These are phyloP conservation scores for Globisporangium lucens DNA, from an alignment of 352 stramenopile species.

Conservation along the genomic window DNA sequence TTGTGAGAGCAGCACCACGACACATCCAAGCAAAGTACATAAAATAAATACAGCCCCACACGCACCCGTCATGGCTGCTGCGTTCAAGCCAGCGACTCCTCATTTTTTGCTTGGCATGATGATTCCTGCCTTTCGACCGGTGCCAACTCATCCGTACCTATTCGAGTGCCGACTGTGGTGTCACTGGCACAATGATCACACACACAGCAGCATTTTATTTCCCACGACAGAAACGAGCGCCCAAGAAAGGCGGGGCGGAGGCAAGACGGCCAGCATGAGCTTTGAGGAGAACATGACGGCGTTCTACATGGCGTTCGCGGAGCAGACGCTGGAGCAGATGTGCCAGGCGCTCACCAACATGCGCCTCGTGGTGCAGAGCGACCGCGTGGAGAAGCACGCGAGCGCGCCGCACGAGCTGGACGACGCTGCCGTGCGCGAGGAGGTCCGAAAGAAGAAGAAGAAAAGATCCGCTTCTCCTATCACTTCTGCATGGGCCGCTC, in stretches of 20 bases:
- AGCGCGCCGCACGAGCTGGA: conserved; percentile 16
- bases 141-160: not conserved
- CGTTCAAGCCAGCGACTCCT: not conserved
- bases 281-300: conserved; percentile 79
- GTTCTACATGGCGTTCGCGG: conserved; percentile 81
- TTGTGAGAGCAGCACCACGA: not conserved
- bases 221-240: too few species aligned
- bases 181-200: not conserved
- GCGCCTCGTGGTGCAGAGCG: conserved; percentile 36
- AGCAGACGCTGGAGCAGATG: conserved; percentile 65
- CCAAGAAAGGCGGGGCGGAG: not conserved
- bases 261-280: conserved; percentile 30
- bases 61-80: not conserved
- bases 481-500: not conserved
- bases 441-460: conserved; percentile 26
- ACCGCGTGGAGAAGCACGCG: conserved; percentile 14
- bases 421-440: conserved; percentile 48
- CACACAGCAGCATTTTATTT: too few species aligned
- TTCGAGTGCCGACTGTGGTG: not conserved
- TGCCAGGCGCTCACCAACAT: conserved; percentile 61
- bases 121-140: too few species aligned
- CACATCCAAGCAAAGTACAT: conserved; percentile 8
- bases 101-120: not conserved
- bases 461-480: not conserved
- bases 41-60: conserved; percentile 1